Percentiles rank a stretch among this genome's conserved stretches.
Evolutionary conservation across 306 rosid genomes (phyloP).

Genomic region (Senna siamea): DNA sequence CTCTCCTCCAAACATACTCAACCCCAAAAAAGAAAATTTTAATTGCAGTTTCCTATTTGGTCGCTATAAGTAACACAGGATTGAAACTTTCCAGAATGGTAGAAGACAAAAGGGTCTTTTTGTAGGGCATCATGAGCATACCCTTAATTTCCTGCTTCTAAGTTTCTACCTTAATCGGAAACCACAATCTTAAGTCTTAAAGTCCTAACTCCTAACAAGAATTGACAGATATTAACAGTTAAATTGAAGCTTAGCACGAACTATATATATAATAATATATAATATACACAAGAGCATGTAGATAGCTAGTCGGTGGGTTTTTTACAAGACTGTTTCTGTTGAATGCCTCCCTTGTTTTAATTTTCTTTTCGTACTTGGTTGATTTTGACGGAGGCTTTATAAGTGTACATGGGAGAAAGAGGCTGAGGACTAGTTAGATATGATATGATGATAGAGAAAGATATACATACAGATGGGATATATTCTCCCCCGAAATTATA

Average conservation of each 20-base stretch:
- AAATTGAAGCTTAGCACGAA: background rate
- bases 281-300: too few relatives aligned
- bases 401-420: slow-evolving; percentile 16
- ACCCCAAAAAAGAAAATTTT: background rate
- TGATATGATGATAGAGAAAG: slow-evolving; percentile 30
- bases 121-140: slow-evolving; percentile 1
- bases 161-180: slow-evolving; percentile 26
- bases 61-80: too few relatives aligned
- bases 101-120: slow-evolving; percentile 31
- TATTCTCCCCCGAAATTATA: slow-evolving; percentile 47
- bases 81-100: background rate
- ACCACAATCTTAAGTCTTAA: background rate
- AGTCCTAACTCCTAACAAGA: slow-evolving; percentile 1
- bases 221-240: background rate
- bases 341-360: background rate
- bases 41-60: background rate
- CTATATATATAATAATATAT: background rate
- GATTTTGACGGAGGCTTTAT: slow-evolving; percentile 13
- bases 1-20: slow-evolving; percentile 24
- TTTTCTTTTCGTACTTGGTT: background rate
- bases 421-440: slow-evolving; percentile 8
- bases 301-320: too few relatives aligned
- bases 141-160: slow-evolving; percentile 20
- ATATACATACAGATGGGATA: background rate
- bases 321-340: slow-evolving; percentile 1